phyloP scores from a whole-genome alignment of 768 basidiomycete species.

The Xerocomellus intermedius region DNA sequence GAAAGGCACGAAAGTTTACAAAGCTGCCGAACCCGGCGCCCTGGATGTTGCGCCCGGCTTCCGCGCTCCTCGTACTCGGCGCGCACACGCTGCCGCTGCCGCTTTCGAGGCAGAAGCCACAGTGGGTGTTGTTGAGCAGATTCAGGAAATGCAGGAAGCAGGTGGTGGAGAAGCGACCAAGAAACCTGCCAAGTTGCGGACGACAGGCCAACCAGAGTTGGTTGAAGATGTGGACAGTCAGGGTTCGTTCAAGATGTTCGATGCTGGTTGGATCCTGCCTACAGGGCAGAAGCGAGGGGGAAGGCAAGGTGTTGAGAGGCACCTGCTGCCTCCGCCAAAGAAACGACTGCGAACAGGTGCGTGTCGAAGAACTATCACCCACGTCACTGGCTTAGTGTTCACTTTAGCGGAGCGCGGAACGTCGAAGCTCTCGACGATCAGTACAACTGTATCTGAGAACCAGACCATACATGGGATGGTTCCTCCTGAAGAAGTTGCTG shows the following conservation, averaged over 20 bases:
- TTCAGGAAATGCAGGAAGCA: constrained; percentile 1
- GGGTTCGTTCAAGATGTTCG: constrained; percentile 77
- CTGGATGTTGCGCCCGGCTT: constrained; percentile 46
- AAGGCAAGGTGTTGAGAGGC: constrained; percentile 45
- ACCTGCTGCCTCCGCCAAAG: constrained; percentile 49
- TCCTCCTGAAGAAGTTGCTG: constrained; percentile 25
- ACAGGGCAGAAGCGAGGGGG: constrained; percentile 67
- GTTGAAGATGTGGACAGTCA: constrained; percentile 72
- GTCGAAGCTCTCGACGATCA: constrained; percentile 47
- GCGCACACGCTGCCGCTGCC: constrained; percentile 39
- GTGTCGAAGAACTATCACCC: constrained; percentile 2
- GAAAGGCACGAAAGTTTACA: constrained; percentile 31
- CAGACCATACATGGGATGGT: constrained; percentile 33
- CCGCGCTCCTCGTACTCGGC: constrained; percentile 50
- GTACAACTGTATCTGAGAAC: constrained; percentile 48
- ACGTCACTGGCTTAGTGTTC: not conserved
- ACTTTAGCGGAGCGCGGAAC: constrained; percentile 32
- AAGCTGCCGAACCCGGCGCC: constrained; percentile 17
- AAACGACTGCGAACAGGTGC: constrained; percentile 52
- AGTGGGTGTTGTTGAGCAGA: constrained; percentile 13
- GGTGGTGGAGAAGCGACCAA: constrained; percentile 19
- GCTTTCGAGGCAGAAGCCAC: constrained; percentile 45
- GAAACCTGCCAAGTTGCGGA: constrained; percentile 28
- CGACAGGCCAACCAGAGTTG: constrained; percentile 37
- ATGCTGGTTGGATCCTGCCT: constrained; percentile 86